Percentiles rank a stretch among this genome's conserved stretches.
These are phyloP conservation scores for Porphyra umbilicalis DNA, from an alignment of 31 red algal genomes.

Conservation along the genomic window DNA sequence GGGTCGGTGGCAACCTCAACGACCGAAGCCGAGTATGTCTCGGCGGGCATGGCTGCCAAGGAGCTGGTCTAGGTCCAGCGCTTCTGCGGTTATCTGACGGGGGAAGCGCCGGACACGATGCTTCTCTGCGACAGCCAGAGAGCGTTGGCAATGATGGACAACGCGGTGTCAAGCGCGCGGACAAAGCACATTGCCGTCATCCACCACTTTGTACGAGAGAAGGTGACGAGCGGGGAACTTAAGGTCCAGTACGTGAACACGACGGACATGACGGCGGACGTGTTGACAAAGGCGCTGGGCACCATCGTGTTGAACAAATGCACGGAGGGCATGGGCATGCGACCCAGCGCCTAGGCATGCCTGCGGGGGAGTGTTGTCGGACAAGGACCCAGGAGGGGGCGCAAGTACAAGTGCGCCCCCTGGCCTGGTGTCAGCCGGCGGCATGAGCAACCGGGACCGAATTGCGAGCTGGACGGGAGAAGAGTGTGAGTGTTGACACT, in stretches of 20 bases:
- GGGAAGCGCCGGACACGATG: neutral
- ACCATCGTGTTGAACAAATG: too few relatives aligned
- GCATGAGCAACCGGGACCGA: too few relatives aligned
- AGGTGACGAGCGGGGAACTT: neutral
- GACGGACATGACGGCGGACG: neutral
- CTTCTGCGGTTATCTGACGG: neutral
- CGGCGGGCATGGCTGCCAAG: neutral
- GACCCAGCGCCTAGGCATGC: too few relatives aligned
- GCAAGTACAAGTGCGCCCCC: too few relatives aligned
- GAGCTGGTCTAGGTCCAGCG: neutral
- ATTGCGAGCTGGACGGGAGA: too few relatives aligned
- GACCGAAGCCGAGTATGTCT: conserved; percentile 22
- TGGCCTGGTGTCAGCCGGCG: too few relatives aligned
- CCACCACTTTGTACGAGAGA: too few relatives aligned
- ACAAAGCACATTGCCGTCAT: conserved; percentile 19
- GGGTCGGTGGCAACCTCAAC: conserved; percentile 6
- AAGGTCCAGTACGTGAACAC: neutral
- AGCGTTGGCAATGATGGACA: neutral
- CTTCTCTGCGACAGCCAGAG: conserved; percentile 18
- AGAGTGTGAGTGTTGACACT: too few relatives aligned
- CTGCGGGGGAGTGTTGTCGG: too few relatives aligned
- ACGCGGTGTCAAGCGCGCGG: neutral
- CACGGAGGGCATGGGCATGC: too few relatives aligned
- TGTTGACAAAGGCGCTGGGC: conserved; percentile 13
- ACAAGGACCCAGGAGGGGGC: too few relatives aligned